Evolutionary conservation across 441 rosid genomes (phyloP), one percentile per base, ranked within the genome.

Genomic region (Populus hybrid): DNA sequence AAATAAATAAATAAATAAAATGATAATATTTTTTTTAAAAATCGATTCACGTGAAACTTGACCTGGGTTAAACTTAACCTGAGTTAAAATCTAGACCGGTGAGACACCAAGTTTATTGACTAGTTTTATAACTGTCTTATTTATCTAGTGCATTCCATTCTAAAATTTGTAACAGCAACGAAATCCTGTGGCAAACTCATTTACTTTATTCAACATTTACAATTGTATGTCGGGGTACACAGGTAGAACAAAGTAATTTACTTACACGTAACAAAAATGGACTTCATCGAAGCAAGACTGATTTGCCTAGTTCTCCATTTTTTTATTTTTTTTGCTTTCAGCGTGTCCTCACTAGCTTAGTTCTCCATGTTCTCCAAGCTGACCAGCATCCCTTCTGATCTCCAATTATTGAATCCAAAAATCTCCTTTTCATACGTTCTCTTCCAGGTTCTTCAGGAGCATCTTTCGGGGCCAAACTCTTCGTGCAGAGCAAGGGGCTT

Each of bases 281-380:
- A 21, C 26, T 33, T 66, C 66, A 33, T 10, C 20, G 12, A 6
- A 77, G 67, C 64, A 64, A 53, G 11, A 72, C 20, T 11, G 9
- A 9, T n/a, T 69, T 14, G 7, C 31, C 29, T 28, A 59, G 29
- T 20, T 42, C 59, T 3, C 56, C 56, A 1, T 45, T 45, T 45
- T 26, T 50, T 33, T 21, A 3, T 2, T 42, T 24, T 64, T 45
- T 21, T 63, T 40, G 14, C 50, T 40, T 10, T 80, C 71, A 81
- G 76, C 74, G 33, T 50, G 88, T 65, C 74, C 77, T 82, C n/a
- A 86, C 80, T 20, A 84, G 79, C 79, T 89, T 89, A 7, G 89
- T 82, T 80, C 84, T 84, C 94, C 89, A 88, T 21, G 83, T 75
- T 81, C 85, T 83, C 83, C 93, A 81, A 70, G 80, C 23, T 0